Base-by-base conservation (phyloP, 495 filamentous ascomycete species). In the Tuber calosporum region DNA sequence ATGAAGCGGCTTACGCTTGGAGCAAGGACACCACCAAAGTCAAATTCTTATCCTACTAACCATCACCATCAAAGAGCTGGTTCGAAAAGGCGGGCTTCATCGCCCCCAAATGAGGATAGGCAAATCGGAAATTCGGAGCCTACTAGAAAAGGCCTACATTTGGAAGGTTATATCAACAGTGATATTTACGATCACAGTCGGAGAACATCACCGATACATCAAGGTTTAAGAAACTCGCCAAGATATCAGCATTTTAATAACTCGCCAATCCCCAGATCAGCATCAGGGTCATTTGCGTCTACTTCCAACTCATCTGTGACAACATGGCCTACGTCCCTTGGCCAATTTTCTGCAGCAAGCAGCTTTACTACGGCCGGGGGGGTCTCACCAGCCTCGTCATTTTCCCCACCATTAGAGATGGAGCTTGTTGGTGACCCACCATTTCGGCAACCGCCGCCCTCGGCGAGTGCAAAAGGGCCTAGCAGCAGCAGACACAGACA, bases 181-280 rank as follows among this genome's bases (percentile, higher is more conserved):
- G 78, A 79, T 22, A 77, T 77, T 58, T 77, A 77, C 13, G 75
- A 78, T 37, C 74, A 72, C 38, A 72, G 74, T 39, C 77, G 78
- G 48, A 79, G 78, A 66, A 80, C 78, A 11, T 79, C 78, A 20
- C 78, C 78, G 53, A 80, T 80, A 79, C 78, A 80, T 71, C 78
- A 80, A 66, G 68, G 72, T 7, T 22, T 48, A 69, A 53, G 78
- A 53, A 72, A 76, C 66, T 79, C 76, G 30, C 67, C 76, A 7
- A 77, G 70, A 40, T 79, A 80, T 70, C 78, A 72, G 36, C 67
- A 76, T 66, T 74, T 71, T 70, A 74, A 69, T 69, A 66, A 76
- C 70, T 69, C 74, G 45, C 74, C 72, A 48, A 45, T 66, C 40
- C 78, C 77, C 11, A 77, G 78, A 45, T 77, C 78, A 15, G 67